phyloP scores from a whole-genome alignment of 139 green algal genomes.

The Closterium sp. region DNA sequence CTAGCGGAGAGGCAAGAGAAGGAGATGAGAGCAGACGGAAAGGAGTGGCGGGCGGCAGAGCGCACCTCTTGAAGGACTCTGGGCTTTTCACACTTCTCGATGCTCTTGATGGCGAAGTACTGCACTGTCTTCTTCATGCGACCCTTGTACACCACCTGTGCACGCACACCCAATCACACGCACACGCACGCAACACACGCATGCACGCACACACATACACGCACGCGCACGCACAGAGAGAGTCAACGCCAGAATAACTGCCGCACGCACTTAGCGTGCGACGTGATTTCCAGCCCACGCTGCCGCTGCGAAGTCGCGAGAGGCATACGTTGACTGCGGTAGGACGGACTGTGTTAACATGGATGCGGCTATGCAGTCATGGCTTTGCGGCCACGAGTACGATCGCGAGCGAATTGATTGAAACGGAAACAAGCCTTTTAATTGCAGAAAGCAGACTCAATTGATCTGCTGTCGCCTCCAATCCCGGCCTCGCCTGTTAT shows the following conservation, averaged over 20 bases:
- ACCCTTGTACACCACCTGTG: constrained; percentile 85
- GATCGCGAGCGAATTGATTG: background rate
- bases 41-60: background rate
- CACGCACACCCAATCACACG: background rate
- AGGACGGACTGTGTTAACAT: no score
- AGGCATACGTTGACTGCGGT: no score
- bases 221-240: background rate
- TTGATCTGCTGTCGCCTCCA: background rate
- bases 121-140: constrained; percentile 88
- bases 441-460: background rate
- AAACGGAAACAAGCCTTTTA: background rate
- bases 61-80: constrained; percentile 86
- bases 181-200: background rate
- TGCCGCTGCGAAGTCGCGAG: no score
- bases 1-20: background rate
- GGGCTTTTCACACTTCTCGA: constrained; percentile 81
- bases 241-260: background rate
- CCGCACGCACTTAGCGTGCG: background rate
- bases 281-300: background rate
- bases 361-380: background rate
- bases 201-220: background rate
- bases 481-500: no score
- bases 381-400: background rate
- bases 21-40: background rate
- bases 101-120: constrained; percentile 93